Evolutionary conservation across 352 stramenopile genomes (phyloP), one percentile per base, ranked within the genome.

Genomic region (Globisporangium acanthophoron): DNA sequence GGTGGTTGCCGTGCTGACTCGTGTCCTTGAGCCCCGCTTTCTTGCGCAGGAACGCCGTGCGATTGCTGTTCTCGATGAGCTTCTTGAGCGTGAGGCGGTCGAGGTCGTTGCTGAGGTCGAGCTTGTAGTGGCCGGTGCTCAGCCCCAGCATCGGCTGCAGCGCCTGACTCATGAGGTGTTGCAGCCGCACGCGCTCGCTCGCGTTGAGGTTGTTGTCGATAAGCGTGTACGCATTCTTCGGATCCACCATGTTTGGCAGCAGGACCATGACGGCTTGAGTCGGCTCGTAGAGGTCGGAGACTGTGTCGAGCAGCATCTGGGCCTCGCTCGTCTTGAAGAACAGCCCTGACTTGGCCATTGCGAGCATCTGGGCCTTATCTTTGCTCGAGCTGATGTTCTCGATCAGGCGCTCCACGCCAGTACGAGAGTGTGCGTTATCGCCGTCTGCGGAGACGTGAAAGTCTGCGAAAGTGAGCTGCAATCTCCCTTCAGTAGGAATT

Each of bases 351-450:
- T 92, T 91, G 55, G 80, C 80, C 76, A 92, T 92, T 29, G 73
- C 61, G 21, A 92, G 66, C 76, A 92, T 92, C 52, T 90, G 82
- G 5, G 64, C 74, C 63, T 92, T 89, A 61, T 88, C 87, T 64
- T 89, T 90, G 60, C 81, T 90, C 21, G 62, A 63, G 11, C 59
- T 76, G 37, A 92, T 88, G 58, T 92, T 92, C 45, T 88, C 75
- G 49, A 92, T 89, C 46, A 92, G 66, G 8, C 80, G 70, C 48
- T 87, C 74, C 27, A 92, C 78, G 35, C 76, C 78, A 5, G 68
- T 78, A 0, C 84, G 74, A 24, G 82, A 87, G 54, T 90, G 76
- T 11, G 82, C 77, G 33, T 81, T 88, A 52, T 88, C 78, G 46
- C 77, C 62, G 31, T 88, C 82, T 5, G 66, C 59, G 0, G 82